phyloP scores from a whole-genome alignment of 2,329 filamentous ascomycete genomes.

The Claviceps maximensis region DNA sequence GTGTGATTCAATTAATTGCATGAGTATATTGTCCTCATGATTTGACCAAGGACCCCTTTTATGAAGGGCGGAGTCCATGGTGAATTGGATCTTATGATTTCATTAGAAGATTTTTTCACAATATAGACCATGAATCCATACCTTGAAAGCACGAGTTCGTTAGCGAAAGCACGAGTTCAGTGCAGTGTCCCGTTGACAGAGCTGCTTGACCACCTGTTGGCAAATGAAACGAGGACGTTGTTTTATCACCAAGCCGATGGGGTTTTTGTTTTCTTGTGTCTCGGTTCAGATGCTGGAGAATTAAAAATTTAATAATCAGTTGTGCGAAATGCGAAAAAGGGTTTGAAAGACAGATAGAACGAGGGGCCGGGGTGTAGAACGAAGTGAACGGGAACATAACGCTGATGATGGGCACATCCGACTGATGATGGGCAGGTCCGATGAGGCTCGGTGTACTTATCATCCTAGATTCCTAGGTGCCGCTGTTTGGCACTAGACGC shows the following conservation, averaged over 20 bases:
- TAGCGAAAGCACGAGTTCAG: not conserved
- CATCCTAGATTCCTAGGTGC: not conserved
- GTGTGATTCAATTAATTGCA: slow-evolving; percentile 56
- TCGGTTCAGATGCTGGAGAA: not conserved
- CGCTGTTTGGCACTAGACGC: slow-evolving; percentile 1
- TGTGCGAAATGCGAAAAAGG: not conserved
- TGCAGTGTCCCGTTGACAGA: not conserved
- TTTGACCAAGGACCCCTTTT: slow-evolving; percentile 71
- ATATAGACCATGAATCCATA: not conserved
- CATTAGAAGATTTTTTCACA: not conserved
- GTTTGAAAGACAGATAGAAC: not conserved
- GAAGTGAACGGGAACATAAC: slow-evolving; percentile 2
- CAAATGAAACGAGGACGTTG: not conserved
- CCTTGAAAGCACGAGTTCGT: not conserved
- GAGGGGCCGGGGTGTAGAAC: not conserved
- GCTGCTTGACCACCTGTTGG: too few species aligned
- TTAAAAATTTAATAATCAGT: not conserved
- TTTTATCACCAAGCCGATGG: not conserved
- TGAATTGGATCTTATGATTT: not conserved
- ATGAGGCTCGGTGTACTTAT: slow-evolving; percentile 7
- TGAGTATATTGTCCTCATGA: slow-evolving; percentile 57
- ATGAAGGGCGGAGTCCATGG: slow-evolving; percentile 9
- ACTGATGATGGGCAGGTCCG: slow-evolving; percentile 2
- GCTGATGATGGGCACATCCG: slow-evolving; percentile 1
- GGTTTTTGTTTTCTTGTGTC: not conserved